These are phyloP conservation scores for Amphirosellinia nigrospora DNA, from an alignment of 495 filamentous ascomycete genomes.

Conservation along the genomic window DNA sequence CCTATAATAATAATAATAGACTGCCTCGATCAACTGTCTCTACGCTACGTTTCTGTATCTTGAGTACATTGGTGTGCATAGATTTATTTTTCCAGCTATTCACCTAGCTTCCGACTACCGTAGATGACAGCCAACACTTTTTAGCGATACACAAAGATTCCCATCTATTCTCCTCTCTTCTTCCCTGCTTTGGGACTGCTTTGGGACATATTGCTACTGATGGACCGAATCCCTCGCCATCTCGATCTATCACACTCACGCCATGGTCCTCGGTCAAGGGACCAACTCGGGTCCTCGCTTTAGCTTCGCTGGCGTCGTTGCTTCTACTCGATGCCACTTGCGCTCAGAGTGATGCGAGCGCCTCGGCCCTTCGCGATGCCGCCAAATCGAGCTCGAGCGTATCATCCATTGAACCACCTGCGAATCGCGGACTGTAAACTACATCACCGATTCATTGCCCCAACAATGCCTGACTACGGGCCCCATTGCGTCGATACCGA, in stretches of 20 bases:
- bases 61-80: no score
- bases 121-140: neutral
- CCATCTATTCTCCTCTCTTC: neutral
- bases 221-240: conserved; percentile 32
- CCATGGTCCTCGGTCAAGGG: conserved; percentile 33
- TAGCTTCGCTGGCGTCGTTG: conserved; percentile 26
- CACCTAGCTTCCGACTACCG: neutral
- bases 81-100: no score
- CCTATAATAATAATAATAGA: no score
- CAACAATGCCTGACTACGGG: conserved; percentile 73
- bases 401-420: conserved; percentile 51
- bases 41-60: neutral
- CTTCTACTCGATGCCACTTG: conserved; percentile 21
- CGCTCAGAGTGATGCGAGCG: conserved; percentile 29
- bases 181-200: conserved; percentile 1
- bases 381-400: conserved; percentile 22
- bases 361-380: conserved; percentile 30
- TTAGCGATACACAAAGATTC: neutral
- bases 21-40: no score
- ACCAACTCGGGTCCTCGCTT: conserved; percentile 26
- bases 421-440: conserved; percentile 73
- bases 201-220: conserved; percentile 23
- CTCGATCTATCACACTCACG: conserved; percentile 31
- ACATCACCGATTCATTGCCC: conserved; percentile 78
- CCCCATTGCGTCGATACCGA: conserved; percentile 33